These are phyloP conservation scores for Aureobasidium mangrovei DNA, from an alignment of 2,329 filamentous ascomycete species.

Conservation along the genomic window DNA sequence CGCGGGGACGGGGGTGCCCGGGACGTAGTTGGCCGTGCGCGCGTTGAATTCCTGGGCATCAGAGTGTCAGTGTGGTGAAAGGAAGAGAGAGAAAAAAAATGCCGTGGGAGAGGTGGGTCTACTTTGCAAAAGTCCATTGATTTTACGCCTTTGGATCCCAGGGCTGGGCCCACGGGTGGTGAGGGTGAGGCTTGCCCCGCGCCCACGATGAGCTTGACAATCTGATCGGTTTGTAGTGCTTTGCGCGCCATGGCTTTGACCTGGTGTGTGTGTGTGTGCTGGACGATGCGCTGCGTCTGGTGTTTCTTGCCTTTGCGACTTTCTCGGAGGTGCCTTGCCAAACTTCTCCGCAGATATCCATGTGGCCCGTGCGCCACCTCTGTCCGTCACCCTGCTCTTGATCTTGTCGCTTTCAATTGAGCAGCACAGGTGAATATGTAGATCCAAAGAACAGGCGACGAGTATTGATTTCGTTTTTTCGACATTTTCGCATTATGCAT, in stretches of 20 bases:
- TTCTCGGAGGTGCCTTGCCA: conserved; percentile 1
- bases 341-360: background rate
- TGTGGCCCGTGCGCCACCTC: background rate
- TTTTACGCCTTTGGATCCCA: conserved; percentile 97
- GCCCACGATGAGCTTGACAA: conserved; percentile 96
- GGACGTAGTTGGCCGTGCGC: conserved; percentile 71
- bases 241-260: conserved; percentile 41
- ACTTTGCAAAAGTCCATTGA: conserved; percentile 99
- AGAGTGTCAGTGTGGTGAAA: background rate
- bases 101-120: conserved; percentile 17
- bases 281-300: background rate
- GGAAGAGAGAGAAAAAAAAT: background rate
- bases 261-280: background rate
- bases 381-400: no score
- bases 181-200: conserved; percentile 91
- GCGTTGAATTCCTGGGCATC: conserved; percentile 83
- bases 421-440: no score
- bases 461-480: background rate
- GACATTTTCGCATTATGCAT: conserved; percentile 10
- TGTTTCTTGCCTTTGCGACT: no score
- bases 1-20: conserved; percentile 80
- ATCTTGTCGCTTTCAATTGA: no score
- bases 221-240: conserved; percentile 52
- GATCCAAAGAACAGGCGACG: no score
- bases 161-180: conserved; percentile 88